Evolutionary conservation across 2,329 filamentous ascomycete species (phyloP).

Genomic region (Aureobasidium lini): DNA sequence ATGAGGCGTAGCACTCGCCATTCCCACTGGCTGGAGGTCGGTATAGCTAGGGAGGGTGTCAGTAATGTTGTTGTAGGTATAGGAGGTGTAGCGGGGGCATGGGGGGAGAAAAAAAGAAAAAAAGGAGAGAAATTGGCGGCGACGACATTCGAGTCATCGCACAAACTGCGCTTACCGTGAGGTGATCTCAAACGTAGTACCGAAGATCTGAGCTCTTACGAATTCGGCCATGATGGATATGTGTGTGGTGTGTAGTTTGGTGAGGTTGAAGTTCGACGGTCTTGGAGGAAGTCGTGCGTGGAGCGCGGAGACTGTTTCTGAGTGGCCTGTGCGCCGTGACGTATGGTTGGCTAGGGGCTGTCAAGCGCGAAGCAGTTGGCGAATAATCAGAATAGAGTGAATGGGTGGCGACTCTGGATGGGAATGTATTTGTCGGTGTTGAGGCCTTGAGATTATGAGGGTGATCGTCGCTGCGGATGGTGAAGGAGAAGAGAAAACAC

Average conservation of each 20-base stretch:
- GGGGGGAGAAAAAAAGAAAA: neutral
- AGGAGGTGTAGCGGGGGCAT: neutral
- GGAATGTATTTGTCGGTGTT: no score
- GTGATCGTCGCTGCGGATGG: no score
- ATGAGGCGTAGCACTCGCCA: conserved; percentile 39
- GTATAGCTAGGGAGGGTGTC: conserved; percentile 62
- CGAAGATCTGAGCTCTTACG: conserved; percentile 97
- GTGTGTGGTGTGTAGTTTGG: conserved; percentile 3
- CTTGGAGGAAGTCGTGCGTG: no score
- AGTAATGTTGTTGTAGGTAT: neutral
- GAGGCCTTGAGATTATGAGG: no score
- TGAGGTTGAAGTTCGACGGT: neutral
- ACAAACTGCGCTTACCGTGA: conserved; percentile 59
- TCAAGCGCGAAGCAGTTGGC: no score
- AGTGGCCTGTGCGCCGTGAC: no score
- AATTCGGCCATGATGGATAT: conserved; percentile 85
- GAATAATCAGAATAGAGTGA: no score
- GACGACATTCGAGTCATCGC: neutral
- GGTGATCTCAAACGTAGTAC: conserved; percentile 98
- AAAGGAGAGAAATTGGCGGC: no score
- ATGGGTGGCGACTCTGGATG: no score
- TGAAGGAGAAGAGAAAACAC: no score
- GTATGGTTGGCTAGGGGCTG: no score
- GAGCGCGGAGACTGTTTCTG: no score
- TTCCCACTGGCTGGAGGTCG: conserved; percentile 95